A percentile compares a stretch with the other conserved stretches of the same genome.
Evolutionary conservation across 352 stramenopile genomes (phyloP).

Genomic region (Pythium phragmiticola): DNA sequence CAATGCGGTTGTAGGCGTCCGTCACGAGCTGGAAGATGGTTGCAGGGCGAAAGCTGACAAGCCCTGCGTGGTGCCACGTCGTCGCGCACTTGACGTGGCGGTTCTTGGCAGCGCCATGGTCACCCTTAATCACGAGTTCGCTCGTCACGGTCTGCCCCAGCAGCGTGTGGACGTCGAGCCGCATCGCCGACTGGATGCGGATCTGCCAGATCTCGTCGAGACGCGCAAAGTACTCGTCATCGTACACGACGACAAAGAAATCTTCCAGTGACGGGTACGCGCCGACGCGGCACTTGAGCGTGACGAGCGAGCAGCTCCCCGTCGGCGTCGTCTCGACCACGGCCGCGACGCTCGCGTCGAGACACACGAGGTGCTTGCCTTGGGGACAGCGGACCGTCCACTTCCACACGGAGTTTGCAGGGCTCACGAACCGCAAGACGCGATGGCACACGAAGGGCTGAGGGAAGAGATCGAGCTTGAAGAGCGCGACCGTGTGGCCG

Average conservation of each 20-base stretch:
- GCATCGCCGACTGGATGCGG: constrained; percentile 67
- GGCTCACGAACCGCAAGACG: constrained; percentile 68
- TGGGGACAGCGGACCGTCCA: constrained; percentile 43
- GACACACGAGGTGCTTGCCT: constrained; percentile 65
- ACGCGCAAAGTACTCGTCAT: constrained; percentile 79
- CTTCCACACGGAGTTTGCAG: constrained; percentile 55
- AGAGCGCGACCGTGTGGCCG: constrained; percentile 87
- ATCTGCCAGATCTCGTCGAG: constrained; percentile 87
- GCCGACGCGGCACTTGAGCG: constrained; percentile 88
- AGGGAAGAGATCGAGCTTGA: constrained; percentile 82
- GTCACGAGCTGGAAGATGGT: constrained; percentile 87
- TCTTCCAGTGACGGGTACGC: constrained; percentile 83
- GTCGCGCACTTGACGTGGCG: constrained; percentile 55
- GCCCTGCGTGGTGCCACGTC: constrained; percentile 33
- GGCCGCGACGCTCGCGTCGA: constrained; percentile 67
- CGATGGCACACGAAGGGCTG: constrained; percentile 85
- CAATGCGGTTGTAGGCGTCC: constrained; percentile 90
- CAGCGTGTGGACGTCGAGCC: constrained; percentile 85
- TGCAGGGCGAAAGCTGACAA: constrained; percentile 74
- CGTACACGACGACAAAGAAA: constrained; percentile 91
- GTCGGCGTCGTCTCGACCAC: constrained; percentile 13
- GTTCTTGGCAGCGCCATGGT: constrained; percentile 31
- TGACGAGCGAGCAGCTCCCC: constrained; percentile 25
- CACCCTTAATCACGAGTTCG: constrained; percentile 90
- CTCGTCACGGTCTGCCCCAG: constrained; percentile 81